Evolutionary conservation across 164 flowering plant genomes (phyloP).

Genomic region (Umbilicus rupestris): DNA sequence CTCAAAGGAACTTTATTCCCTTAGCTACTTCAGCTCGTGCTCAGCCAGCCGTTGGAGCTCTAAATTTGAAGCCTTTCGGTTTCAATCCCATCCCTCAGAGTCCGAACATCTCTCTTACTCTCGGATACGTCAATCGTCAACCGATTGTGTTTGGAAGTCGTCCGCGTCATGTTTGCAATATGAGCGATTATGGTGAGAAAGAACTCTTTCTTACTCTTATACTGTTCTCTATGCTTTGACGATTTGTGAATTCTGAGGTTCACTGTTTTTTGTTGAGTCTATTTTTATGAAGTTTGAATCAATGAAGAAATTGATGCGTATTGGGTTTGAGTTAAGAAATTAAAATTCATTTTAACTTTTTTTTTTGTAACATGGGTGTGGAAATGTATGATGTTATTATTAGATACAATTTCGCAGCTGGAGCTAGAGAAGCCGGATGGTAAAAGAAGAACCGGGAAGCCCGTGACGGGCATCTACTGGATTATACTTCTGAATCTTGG

Average conservation of each 20-base stretch:
- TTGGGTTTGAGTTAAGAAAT: neutral
- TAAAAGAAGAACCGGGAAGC: conserved; percentile 42
- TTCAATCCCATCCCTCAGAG: neutral
- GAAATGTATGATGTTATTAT: conserved; percentile 15
- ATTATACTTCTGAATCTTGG: conserved; percentile 81
- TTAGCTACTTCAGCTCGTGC: neutral
- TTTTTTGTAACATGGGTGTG: neutral
- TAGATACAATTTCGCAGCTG: conserved; percentile 71
- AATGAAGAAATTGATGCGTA: too few species aligned
- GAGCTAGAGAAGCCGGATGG: conserved; percentile 58
- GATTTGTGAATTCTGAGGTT: too few species aligned
- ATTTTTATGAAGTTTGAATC: too few species aligned
- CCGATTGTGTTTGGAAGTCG: conserved; percentile 12
- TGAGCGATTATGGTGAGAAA: too few species aligned
- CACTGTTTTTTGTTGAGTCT: too few species aligned
- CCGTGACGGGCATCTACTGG: conserved; percentile 78
- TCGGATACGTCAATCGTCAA: neutral
- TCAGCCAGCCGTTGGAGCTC: neutral
- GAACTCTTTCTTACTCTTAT: too few species aligned
- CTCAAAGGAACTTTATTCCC: too few species aligned
- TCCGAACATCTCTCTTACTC: neutral
- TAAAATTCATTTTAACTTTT: neutral
- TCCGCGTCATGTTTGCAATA: conserved; percentile 20
- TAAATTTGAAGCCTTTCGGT: neutral
- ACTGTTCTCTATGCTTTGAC: too few species aligned